These are phyloP conservation scores for Bruguiera hainesii DNA, from an alignment of 441 rosid genomes.

Conservation along the genomic window DNA sequence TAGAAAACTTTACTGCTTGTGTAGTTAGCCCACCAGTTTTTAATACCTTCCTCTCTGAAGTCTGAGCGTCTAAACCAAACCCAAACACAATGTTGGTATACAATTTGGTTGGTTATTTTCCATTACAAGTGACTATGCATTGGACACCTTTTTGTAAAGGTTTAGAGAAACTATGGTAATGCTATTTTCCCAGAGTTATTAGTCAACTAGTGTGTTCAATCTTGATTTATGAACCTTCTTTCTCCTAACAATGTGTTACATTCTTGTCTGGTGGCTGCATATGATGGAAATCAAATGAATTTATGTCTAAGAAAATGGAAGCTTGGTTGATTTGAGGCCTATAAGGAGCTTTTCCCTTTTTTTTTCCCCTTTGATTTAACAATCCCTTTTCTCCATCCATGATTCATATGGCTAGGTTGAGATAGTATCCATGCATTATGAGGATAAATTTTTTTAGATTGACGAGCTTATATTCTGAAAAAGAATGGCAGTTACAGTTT, in stretches of 20 bases:
- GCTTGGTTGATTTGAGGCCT: background rate
- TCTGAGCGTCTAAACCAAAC: background rate
- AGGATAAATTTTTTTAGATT: background rate
- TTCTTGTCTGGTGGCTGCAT: background rate
- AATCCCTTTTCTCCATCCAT: background rate
- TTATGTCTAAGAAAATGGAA: background rate
- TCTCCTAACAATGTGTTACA: background rate
- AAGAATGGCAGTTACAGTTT: slow-evolving; percentile 2
- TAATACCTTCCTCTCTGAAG: background rate
- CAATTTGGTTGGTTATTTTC: slow-evolving; percentile 2
- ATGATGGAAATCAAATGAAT: background rate
- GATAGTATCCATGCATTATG: background rate
- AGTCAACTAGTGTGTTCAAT: background rate
- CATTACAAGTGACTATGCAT: slow-evolving; percentile 1
- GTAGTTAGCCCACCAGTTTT: background rate
- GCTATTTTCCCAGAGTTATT: background rate
- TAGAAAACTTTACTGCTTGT: background rate
- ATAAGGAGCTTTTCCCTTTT: background rate
- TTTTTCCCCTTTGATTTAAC: background rate
- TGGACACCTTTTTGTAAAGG: background rate
- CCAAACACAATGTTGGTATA: background rate
- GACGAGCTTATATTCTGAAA: background rate
- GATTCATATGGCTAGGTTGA: background rate
- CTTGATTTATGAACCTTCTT: background rate
- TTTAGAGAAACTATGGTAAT: background rate